Percentiles rank a stretch among this genome's conserved stretches.
Evolutionary conservation across 164 flowering plant species (phyloP).

Genomic region (Hamamelis virginiana): DNA sequence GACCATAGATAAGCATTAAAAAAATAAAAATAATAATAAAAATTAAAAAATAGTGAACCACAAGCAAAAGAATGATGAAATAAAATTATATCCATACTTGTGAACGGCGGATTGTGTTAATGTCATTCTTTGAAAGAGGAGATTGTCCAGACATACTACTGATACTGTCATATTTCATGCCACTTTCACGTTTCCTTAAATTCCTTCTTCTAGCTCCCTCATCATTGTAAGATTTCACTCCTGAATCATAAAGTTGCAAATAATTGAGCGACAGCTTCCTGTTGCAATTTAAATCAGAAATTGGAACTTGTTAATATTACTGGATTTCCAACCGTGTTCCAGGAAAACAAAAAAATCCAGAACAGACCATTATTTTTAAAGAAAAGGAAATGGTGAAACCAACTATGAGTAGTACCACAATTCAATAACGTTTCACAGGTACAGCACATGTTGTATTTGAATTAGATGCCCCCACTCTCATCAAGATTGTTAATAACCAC

Average conservation of each 20-base stretch:
- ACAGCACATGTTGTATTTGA: background rate
- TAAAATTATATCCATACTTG: slow-evolving; percentile 43
- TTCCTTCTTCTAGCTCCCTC: slow-evolving; percentile 64
- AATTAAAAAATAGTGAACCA: background rate
- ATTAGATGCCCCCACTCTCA: background rate
- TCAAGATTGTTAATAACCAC: background rate
- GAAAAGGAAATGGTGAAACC: background rate
- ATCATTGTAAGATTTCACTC: slow-evolving; percentile 44
- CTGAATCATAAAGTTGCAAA: slow-evolving; percentile 57
- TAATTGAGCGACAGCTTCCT: slow-evolving; percentile 84
- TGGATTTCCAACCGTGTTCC: background rate
- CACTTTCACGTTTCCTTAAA: slow-evolving; percentile 49
- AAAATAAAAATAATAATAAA: background rate
- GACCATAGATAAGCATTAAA: background rate
- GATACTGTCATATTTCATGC: slow-evolving; percentile 19
- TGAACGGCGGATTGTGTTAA: slow-evolving; percentile 71
- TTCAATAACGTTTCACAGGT: background rate
- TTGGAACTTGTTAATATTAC: background rate
- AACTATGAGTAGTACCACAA: background rate
- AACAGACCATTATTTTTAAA: background rate
- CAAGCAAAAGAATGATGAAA: background rate
- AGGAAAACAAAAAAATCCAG: background rate
- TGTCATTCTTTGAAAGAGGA: slow-evolving; percentile 72
- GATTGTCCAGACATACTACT: slow-evolving; percentile 31
- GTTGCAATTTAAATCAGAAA: slow-evolving; percentile 24